Conservation (phyloP, 495 filamentous ascomycete genomes). For the Penicillium alfredii region DNA sequence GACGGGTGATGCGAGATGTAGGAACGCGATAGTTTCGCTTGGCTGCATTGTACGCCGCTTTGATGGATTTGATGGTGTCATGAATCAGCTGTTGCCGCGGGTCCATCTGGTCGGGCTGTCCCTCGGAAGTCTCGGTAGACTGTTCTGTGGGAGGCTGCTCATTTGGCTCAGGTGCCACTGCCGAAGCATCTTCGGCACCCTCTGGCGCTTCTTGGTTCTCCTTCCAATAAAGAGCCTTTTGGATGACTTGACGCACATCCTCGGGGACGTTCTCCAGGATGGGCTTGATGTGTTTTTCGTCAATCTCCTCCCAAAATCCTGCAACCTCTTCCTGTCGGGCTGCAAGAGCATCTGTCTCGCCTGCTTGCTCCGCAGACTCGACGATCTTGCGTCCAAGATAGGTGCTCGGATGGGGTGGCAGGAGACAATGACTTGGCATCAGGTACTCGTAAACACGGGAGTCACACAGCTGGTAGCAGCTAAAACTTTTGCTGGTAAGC, state of each 20-base stretch:
- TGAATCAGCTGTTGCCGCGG: constrained; percentile 37
- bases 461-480: constrained; percentile 86
- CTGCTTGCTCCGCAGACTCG: constrained; percentile 63
- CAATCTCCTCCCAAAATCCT: constrained; percentile 72
- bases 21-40: constrained; percentile 79
- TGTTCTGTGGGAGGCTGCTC: constrained; percentile 7
- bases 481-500: constrained; percentile 78
- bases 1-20: constrained; percentile 56
- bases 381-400: constrained; percentile 74
- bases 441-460: constrained; percentile 95
- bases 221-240: constrained; percentile 34
- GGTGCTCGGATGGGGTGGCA: constrained; percentile 85
- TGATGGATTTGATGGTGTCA: constrained; percentile 64
- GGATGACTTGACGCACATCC: constrained; percentile 34
- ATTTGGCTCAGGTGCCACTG: constrained; percentile 10
- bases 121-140: constrained; percentile 1
- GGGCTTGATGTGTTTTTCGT: constrained; percentile 68
- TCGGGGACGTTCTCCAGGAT: constrained; percentile 56
- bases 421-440: constrained; percentile 81
- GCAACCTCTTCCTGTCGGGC: constrained; percentile 69
- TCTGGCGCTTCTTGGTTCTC: constrained; percentile 12
- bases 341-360: constrained; percentile 59
- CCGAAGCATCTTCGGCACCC: neutral
- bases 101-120: constrained; percentile 19
- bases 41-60: constrained; percentile 67